These are phyloP conservation scores for Aspergillus bertholletiae DNA, from an alignment of 495 filamentous ascomycete genomes.

Conservation along the genomic window DNA sequence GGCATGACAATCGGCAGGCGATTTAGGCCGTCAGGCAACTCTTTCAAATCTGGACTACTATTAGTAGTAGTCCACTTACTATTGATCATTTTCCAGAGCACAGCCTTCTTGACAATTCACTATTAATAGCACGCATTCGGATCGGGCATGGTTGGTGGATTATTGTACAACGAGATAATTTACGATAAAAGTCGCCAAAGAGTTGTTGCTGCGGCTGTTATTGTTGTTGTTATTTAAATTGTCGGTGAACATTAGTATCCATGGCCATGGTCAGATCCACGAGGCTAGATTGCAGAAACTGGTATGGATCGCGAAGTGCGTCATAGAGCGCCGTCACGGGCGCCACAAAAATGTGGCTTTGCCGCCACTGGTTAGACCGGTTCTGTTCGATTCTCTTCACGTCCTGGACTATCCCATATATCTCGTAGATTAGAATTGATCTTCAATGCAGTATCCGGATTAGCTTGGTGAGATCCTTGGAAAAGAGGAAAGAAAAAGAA, in stretches of 20 bases:
- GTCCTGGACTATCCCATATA: not conserved
- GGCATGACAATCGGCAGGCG: not conserved
- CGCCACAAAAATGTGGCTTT: not conserved
- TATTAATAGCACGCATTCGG: not conserved
- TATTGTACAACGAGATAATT: not conserved
- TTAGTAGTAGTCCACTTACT: not conserved
- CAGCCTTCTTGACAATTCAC: not conserved
- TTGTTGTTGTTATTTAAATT: no score
- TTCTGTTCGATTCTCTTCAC: not conserved
- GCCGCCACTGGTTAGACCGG: not conserved
- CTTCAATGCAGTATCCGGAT: not conserved
- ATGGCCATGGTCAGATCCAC: not conserved
- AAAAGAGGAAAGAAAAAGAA: not conserved
- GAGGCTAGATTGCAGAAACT: not conserved
- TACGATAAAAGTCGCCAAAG: not conserved
- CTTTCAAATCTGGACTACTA: not conserved
- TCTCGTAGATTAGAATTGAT: not conserved
- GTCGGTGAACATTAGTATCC: not conserved
- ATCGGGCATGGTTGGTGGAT: not conserved
- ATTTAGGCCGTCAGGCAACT: slow-evolving; percentile 1
- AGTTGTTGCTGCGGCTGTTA: no score
- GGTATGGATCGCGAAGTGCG: not conserved
- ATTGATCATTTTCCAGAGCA: not conserved
- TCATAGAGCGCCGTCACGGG: not conserved
- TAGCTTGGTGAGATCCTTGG: not conserved